Percentiles rank a stretch among this genome's conserved stretches.
Conservation (phyloP, 2,329 filamentous ascomycete genomes). For the Aspergillus jensenii region DNA sequence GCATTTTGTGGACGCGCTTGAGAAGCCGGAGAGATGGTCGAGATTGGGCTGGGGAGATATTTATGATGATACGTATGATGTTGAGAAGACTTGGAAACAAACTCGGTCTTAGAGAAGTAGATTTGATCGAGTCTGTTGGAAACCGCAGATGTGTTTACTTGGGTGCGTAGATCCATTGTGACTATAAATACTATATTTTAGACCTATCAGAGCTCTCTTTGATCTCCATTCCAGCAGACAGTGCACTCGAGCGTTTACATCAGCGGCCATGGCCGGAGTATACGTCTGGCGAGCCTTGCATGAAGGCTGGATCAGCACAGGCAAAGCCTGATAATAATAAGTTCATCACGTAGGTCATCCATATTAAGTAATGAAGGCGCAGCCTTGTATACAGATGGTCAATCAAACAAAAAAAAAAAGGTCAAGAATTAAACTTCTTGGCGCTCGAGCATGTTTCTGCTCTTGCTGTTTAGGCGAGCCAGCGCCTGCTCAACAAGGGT, state of each 20-base stretch:
- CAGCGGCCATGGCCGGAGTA: constrained; percentile 26
- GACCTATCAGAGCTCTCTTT: constrained; percentile 46
- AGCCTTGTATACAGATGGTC: not conserved
- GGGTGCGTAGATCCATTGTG: not conserved
- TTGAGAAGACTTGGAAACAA: constrained; percentile 26
- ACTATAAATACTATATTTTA: not conserved
- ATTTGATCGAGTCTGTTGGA: too few relatives aligned
- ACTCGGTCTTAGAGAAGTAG: not conserved
- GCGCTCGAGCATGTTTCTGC: constrained; percentile 18
- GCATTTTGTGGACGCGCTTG: constrained; percentile 51
- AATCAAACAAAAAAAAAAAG: not conserved
- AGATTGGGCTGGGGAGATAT: constrained; percentile 39
- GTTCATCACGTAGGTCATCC: constrained; percentile 36
- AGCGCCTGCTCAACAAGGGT: constrained; percentile 45
- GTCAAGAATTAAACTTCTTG: not conserved
- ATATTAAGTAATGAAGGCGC: too few relatives aligned
- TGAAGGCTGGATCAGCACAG: constrained; percentile 17
- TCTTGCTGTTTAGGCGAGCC: constrained; percentile 37
- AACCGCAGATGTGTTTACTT: not conserved
- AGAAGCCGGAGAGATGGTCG: constrained; percentile 46
- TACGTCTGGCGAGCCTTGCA: constrained; percentile 23
- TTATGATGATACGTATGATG: constrained; percentile 22
- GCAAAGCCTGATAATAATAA: constrained; percentile 26
- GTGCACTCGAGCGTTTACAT: constrained; percentile 31
- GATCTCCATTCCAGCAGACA: constrained; percentile 27